Conservation (phyloP, 2,329 filamentous ascomycete species). For the Aureobasidium sp. region DNA sequence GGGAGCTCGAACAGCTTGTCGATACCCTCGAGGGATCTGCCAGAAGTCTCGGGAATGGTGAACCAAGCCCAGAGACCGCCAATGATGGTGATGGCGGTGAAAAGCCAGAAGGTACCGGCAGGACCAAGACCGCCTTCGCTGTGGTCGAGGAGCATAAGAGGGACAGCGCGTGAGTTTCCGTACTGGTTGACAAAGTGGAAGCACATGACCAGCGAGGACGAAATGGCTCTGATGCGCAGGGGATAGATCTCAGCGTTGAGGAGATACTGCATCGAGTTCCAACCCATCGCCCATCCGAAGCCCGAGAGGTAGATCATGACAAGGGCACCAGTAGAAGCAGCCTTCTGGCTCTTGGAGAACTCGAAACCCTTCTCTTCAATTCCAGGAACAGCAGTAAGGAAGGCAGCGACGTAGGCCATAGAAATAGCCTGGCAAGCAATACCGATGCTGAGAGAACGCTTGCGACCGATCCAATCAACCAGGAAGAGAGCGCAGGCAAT, state of each 20-base stretch:
- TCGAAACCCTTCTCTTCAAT: slow-evolving; percentile 41
- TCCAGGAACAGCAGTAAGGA: slow-evolving; percentile 47
- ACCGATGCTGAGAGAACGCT: slow-evolving; percentile 45
- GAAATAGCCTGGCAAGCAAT: slow-evolving; percentile 41
- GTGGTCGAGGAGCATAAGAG: slow-evolving; percentile 59
- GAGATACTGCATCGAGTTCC: slow-evolving; percentile 73
- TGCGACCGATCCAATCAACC: slow-evolving; percentile 69
- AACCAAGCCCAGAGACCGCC: slow-evolving; percentile 65
- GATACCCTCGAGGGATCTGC: slow-evolving; percentile 58
- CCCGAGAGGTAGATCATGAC: slow-evolving; percentile 49
- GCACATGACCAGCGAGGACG: slow-evolving; percentile 66
- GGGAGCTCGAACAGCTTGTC: slow-evolving; percentile 63
- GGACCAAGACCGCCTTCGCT: slow-evolving; percentile 32
- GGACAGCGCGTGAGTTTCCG: slow-evolving; percentile 67
- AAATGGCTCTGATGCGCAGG: slow-evolving; percentile 62
- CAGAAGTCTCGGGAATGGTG: slow-evolving; percentile 65
- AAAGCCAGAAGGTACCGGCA: slow-evolving; percentile 69
- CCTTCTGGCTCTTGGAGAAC: slow-evolving; percentile 44
- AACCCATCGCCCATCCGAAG: slow-evolving; percentile 61
- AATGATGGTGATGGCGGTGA: slow-evolving; percentile 58
- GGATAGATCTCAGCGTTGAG: slow-evolving; percentile 68
- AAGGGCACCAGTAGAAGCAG: slow-evolving; percentile 59
- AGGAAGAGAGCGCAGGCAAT: slow-evolving; percentile 67
- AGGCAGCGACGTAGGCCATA: slow-evolving; percentile 47
- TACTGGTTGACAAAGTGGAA: slow-evolving; percentile 75